Evolutionary conservation across 2,329 filamentous ascomycete species (phyloP).

Genomic region (Hypoxylon sp.): DNA sequence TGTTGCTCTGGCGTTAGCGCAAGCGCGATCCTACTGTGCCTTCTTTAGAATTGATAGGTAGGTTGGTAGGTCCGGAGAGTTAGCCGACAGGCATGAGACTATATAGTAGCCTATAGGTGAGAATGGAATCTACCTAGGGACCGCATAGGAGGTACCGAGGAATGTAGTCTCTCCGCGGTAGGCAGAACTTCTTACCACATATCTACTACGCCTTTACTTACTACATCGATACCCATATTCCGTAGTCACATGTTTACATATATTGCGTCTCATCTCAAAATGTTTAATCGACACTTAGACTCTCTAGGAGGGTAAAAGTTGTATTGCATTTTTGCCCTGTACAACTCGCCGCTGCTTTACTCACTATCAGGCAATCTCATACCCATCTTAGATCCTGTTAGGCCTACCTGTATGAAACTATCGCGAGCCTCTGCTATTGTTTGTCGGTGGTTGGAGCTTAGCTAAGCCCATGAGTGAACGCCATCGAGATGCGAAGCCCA

Average conservation of each 20-base stretch:
- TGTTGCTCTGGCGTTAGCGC: constrained; percentile 14
- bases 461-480: constrained; percentile 12
- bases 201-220: neutral
- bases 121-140: constrained; percentile 2
- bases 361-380: constrained; percentile 1
- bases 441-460: constrained; percentile 23
- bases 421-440: constrained; percentile 26
- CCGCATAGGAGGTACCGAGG: neutral
- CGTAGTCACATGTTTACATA: neutral
- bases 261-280: neutral
- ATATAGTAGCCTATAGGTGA: neutral
- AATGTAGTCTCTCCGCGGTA: neutral
- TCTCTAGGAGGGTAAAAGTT: neutral
- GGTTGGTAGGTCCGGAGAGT: constrained; percentile 8
- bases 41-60: constrained; percentile 14
- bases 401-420: constrained; percentile 21
- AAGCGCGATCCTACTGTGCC: constrained; percentile 24
- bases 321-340: neutral
- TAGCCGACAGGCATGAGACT: constrained; percentile 14
- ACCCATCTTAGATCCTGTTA: constrained; percentile 1
- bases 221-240: neutral
- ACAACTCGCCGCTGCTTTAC: neutral
- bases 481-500: constrained; percentile 13
- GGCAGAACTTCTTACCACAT: neutral
- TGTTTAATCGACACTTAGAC: neutral